Base-by-base conservation (phyloP, 495 filamentous ascomycete species). In the Delitschia confertaspora region DNA sequence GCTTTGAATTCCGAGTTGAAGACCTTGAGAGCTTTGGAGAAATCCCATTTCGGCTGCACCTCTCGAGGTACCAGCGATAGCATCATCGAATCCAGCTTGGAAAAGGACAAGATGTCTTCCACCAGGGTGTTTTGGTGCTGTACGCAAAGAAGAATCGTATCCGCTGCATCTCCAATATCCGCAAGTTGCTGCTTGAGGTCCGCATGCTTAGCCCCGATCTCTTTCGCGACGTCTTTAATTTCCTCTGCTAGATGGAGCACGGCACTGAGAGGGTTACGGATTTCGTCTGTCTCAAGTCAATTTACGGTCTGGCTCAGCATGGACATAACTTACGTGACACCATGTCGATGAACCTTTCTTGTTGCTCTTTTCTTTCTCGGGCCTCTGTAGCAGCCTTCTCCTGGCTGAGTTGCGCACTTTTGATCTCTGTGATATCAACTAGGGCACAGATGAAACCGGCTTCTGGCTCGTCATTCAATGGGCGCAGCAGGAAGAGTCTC, bases 41-140 rank as follows among this genome's bases (percentile, higher is more conserved):
- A 50, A 0, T 53, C 45, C 38, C 44, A 43, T 18, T 54, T 54
- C 4, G 62, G 62, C 18, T 53, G 53, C 21, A 47, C 42, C 6
- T 45, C 33, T 20, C 42, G 53, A 1, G 62, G 62, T 3, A 44
- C 25, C 4, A 65, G 49, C 1, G 59, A 45, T 5, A 65, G 52
- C 60, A 63, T 63, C 31, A 57, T 60, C 3, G 62, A 55, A 37
- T 65, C 62, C 4, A 65, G 48, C 41, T 64, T 65, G 11, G 59
- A 62, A 44, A 57, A 60, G 6, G 59, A 59, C 0, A 65, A 47
- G 22, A 65, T 60, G 47, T 65, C 62, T 29, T 65, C 59, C 2
- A 65, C 59, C 10, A 65, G 49, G 14, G 48, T 53, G n/a, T 55
- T 58, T 39, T 63, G 59, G 31, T 65, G 62, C 11, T 33, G 38